Evolutionary conservation across 495 filamentous ascomycete species (phyloP), one percentile per base, ranked within the genome.

Genomic region (Polyplosphaeria fusca): DNA sequence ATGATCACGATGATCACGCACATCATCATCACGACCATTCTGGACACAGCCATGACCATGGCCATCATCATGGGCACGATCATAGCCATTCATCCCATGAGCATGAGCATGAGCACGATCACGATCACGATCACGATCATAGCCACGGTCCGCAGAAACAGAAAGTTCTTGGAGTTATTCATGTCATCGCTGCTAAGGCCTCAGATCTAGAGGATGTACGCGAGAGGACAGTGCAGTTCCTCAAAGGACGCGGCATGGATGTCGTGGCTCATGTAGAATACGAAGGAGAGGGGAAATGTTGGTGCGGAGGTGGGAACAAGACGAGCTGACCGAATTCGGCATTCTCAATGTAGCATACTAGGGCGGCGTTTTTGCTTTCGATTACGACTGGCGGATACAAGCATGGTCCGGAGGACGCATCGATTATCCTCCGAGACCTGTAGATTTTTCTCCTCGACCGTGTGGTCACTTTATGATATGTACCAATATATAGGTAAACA

Each of bases 181-280:
- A 74, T 49, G 57, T 74, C 40, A 67, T 71, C 35, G 66, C 71
- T 0, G 40, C 68, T 13, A 52, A 52, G 0, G 39, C 23, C 3
- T 61, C 71, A 19, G 66, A 72, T 51, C 41, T 68, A 12, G 72
- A 73, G 54, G 72, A 74, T 53, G 72, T 74, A n/a, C 46, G 72
- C 13, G 62, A 64, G 22, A 52, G 72, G 16, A 67, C 67, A 0
- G 67, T 53, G 27, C 67, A 71, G 30, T 70, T 73, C 38, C 45
- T 70, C 32, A 61, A 63, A 30, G 68, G 62, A 27, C 42, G 67
- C 24, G 55, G 60, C 14, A 70, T 73, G 66, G 67, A 73, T 47
- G 63, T 71, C 18, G 70, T 74, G 9, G 59, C 73, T 1, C 72
- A 74, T 25, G 70, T 74, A 1, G 72, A 74, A 47, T 51, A 64